A percentile compares a stretch with the other conserved stretches of the same genome.
Conservation (phyloP, 2,329 filamentous ascomycete genomes). For the Escovopsis sp. region DNA sequence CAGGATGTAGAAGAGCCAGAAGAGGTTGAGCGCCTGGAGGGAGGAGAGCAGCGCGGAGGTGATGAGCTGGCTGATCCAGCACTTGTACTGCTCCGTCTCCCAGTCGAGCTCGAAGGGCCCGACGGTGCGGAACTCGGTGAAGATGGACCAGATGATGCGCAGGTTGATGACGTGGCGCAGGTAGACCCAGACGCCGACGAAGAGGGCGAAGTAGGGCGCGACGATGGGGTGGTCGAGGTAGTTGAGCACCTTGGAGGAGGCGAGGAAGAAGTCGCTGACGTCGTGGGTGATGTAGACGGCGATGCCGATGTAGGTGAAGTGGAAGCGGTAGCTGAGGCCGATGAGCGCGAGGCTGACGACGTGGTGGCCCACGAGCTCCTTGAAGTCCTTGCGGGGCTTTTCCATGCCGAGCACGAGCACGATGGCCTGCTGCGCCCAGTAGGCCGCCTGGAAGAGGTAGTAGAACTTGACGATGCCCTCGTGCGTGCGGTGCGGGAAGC, state of each 20-base stretch:
- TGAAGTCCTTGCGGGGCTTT: slow-evolving; percentile 89
- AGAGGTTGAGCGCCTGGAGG: slow-evolving; percentile 62
- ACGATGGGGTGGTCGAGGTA: slow-evolving; percentile 70
- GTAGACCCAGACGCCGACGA: slow-evolving; percentile 78
- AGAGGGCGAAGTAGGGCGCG: slow-evolving; percentile 70
- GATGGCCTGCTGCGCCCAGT: slow-evolving; percentile 90
- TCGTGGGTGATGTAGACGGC: slow-evolving; percentile 92
- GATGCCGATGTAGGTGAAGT: slow-evolving; percentile 90
- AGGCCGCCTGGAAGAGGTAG: slow-evolving; percentile 85
- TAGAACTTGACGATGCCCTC: slow-evolving; percentile 81
- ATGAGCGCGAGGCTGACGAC: slow-evolving; percentile 79
- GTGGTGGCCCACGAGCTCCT: slow-evolving; percentile 82
- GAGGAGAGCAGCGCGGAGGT: slow-evolving; percentile 47
- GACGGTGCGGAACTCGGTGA: slow-evolving; percentile 60
- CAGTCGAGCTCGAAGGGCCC: slow-evolving; percentile 65
- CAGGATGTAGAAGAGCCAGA: slow-evolving; percentile 68
- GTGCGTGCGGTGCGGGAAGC: slow-evolving; percentile 70
- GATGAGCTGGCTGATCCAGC: slow-evolving; percentile 51
- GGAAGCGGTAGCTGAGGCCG: slow-evolving; percentile 77
- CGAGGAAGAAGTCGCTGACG: slow-evolving; percentile 89
- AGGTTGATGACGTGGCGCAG: slow-evolving; percentile 76
- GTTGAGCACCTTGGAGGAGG: slow-evolving; percentile 82
- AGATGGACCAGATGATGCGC: slow-evolving; percentile 57
- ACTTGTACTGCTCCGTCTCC: slow-evolving; percentile 65
- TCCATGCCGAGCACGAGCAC: slow-evolving; percentile 77